Evolutionary conservation across 148 eudicot genomes (phyloP).

Genomic region (Camellia japonica): DNA sequence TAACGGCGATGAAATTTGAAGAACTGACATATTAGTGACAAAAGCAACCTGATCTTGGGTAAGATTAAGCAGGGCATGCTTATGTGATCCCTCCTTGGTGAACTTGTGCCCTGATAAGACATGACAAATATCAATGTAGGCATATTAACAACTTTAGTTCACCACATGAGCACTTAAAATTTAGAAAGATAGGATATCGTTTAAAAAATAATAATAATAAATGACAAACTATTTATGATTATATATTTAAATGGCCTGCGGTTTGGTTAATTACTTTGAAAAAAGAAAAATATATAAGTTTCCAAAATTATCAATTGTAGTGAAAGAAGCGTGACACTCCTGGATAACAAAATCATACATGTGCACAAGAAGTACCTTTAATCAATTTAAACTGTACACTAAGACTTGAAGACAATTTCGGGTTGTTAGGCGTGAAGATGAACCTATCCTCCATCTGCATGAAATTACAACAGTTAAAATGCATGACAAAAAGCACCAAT

Average conservation of each 20-base stretch:
- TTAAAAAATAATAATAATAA: neutral
- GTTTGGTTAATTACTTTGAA: neutral
- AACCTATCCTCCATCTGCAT: conserved; percentile 59
- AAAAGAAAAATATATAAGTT: neutral
- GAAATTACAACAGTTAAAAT: neutral
- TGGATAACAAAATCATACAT: neutral
- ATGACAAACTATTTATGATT: neutral
- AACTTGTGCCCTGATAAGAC: conserved; percentile 55
- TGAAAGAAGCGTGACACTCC: neutral
- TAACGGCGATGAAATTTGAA: neutral
- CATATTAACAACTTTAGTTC: neutral
- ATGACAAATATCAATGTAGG: neutral
- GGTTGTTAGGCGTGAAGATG: conserved; percentile 63
- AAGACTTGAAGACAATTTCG: conserved; percentile 35
- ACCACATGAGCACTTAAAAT: neutral
- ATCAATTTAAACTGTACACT: conserved; percentile 54
- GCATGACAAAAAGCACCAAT: neutral
- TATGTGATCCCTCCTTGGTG: conserved; percentile 57
- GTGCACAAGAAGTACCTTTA: conserved; percentile 42
- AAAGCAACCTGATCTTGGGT: conserved; percentile 44
- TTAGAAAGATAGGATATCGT: neutral
- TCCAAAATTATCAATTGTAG: no score
- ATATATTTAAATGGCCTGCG: neutral
- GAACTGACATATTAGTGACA: neutral
- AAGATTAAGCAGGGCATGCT: conserved; percentile 69